Conservation (phyloP, 1,284 basidiomycete species). For the Ustilago xerochloae region DNA sequence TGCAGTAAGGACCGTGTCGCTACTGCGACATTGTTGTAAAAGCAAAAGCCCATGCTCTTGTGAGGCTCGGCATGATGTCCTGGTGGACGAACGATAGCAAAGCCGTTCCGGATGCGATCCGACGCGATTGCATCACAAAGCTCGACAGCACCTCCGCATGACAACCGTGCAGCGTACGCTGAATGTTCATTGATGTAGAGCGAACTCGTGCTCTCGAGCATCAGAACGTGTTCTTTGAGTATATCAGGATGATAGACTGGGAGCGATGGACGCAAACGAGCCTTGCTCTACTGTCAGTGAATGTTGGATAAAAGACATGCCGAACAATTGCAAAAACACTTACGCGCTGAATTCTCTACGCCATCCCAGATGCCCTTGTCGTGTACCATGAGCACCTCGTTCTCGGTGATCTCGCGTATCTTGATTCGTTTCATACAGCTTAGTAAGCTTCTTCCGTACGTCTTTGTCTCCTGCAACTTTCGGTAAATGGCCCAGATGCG, state of each 20-base stretch:
- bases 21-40: slow-evolving; percentile 98
- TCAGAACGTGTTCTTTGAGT: slow-evolving; percentile 74
- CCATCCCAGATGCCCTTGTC: slow-evolving; percentile 90
- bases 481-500: slow-evolving; percentile 85
- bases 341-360: slow-evolving; percentile 81
- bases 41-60: slow-evolving; percentile 98
- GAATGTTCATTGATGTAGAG: slow-evolving; percentile 91
- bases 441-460: slow-evolving; percentile 70
- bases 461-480: slow-evolving; percentile 12
- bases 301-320: background rate
- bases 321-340: slow-evolving; percentile 66
- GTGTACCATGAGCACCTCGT: slow-evolving; percentile 89
- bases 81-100: slow-evolving; percentile 95
- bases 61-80: slow-evolving; percentile 99
- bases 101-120: slow-evolving; percentile 82
- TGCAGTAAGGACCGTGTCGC: slow-evolving; percentile 73
- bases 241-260: slow-evolving; percentile 31
- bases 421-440: slow-evolving; percentile 81
- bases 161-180: slow-evolving; percentile 83
- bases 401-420: slow-evolving; percentile 78
- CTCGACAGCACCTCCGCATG: slow-evolving; percentile 94
- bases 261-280: background rate
- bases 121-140: slow-evolving; percentile 86
- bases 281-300: background rate
- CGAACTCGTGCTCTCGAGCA: slow-evolving; percentile 79